phyloP scores from a whole-genome alignment of 768 basidiomycete species.

The Mycena filopes region DNA sequence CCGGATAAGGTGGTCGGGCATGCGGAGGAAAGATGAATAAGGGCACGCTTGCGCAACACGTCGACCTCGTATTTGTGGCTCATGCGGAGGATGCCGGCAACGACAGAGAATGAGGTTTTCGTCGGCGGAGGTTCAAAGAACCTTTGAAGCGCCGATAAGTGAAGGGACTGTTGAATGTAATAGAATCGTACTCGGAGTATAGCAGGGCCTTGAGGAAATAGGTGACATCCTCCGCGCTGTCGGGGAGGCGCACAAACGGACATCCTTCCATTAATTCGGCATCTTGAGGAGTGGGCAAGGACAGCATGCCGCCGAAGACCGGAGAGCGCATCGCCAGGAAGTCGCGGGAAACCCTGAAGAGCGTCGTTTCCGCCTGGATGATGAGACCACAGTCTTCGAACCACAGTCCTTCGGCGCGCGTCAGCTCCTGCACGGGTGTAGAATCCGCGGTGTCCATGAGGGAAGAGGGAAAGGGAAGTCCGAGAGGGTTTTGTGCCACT shows the following conservation, averaged over 20 bases:
- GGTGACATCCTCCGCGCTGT: slow-evolving; percentile 1
- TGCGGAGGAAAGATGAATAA: neutral
- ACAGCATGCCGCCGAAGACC: slow-evolving; percentile 20
- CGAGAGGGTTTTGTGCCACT: too few species aligned
- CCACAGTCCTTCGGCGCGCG: slow-evolving; percentile 4
- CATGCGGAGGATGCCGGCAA: slow-evolving; percentile 16
- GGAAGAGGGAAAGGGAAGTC: too few species aligned
- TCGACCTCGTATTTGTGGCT: slow-evolving; percentile 24
- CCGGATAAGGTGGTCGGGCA: neutral
- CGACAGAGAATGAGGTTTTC: neutral
- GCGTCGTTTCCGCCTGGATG: slow-evolving; percentile 7
- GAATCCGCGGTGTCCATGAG: too few species aligned
- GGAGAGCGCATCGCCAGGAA: slow-evolving; percentile 4
- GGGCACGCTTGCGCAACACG: slow-evolving; percentile 6
- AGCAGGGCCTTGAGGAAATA: slow-evolving; percentile 14
- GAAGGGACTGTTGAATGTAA: too few species aligned
- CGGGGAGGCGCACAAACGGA: slow-evolving; percentile 14
- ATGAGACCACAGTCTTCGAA: slow-evolving; percentile 8
- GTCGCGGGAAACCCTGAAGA: slow-evolving; percentile 13
- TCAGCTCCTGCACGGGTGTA: neutral
- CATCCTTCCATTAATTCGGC: slow-evolving; percentile 17
- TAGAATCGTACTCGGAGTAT: slow-evolving; percentile 1
- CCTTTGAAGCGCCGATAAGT: neutral
- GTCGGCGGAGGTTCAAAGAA: slow-evolving; percentile 11
- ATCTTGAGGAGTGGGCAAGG: slow-evolving; percentile 1